Evolutionary conservation across 148 eudicot genomes (phyloP), one percentile per base, ranked within the genome.

Genomic region (Cornus florida): DNA sequence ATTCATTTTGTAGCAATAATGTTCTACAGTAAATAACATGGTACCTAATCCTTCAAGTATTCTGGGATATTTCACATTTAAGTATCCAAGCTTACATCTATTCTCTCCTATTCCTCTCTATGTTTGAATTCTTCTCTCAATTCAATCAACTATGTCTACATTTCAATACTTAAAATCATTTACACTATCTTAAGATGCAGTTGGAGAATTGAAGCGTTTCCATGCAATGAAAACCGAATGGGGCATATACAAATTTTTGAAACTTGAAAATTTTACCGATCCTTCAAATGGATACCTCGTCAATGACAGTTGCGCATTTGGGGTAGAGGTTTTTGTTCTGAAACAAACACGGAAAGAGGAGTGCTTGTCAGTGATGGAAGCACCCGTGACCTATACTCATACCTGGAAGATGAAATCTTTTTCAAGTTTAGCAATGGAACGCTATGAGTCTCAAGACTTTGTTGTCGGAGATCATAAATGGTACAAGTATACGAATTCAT

Each of bases 181-280:
- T 20, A 3, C 1, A 20, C 22, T n/a, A 62, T 62, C 66, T 62
- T 62, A 17, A n/a, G 64, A 23, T 39, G 82, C 39, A 80, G 78
- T 43, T 17, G 73, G 72, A 48, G 66, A 71, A 11, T 39, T 19
- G 7, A 71, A 48, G 23, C 83, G 80, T 31, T 76, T 81, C 72
- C 83, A 76, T 19, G 72, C 76, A 50, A 81, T 81, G 83, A 76
- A 76, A 38, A 81, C 79, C 0, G 76, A 76, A 33, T 76, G 72
- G 76, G 80, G 79, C 2, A 35, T 76, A 6, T 14, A 66, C 41
- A 76, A 71, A 35, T 81, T 81, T 73, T 31, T 81, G 20, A 75
- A 76, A 1, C 80, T 76, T 35, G 72, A 71, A 9, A 23, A n/a
- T 1, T 81, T 81, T 35, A 71, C 23, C 4, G 67, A 81, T 32